phyloP scores from a whole-genome alignment of 768 basidiomycete genomes.

The Tulasnella sp. region DNA sequence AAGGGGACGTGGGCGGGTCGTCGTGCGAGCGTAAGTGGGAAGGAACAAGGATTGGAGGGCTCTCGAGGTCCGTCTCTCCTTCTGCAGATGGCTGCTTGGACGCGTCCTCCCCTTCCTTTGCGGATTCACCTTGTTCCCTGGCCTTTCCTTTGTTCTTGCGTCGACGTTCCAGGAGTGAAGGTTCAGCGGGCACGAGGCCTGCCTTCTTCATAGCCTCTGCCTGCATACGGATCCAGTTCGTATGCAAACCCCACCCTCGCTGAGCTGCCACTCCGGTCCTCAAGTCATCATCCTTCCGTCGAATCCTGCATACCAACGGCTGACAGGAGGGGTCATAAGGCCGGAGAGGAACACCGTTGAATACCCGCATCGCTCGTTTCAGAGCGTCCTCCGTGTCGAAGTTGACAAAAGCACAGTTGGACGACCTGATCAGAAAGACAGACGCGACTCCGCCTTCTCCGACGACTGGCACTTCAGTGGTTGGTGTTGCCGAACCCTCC shows the following conservation, averaged over 20 bases:
- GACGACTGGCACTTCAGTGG: too few relatives aligned
- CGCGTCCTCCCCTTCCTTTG: background rate
- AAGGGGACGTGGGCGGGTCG: conserved; percentile 19
- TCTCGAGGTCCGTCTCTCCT: background rate
- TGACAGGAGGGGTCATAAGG: conserved; percentile 60
- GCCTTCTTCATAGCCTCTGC: conserved; percentile 32
- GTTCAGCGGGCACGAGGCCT: background rate
- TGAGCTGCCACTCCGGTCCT: conserved; percentile 87
- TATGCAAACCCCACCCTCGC: conserved; percentile 73
- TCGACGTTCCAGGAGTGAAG: background rate
- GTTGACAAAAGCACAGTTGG: conserved; percentile 90
- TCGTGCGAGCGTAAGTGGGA: conserved; percentile 9
- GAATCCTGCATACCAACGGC: conserved; percentile 68
- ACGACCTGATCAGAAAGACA: conserved; percentile 89
- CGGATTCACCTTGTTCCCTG: conserved; percentile 21
- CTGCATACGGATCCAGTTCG: conserved; percentile 56
- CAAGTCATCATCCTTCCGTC: conserved; percentile 71
- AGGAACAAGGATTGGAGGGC: conserved; percentile 6
- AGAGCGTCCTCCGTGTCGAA: conserved; percentile 54
- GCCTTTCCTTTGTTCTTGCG: conserved; percentile 15
- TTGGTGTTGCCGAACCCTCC: background rate
- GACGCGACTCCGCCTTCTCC: conserved; percentile 60
- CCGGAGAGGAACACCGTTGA: conserved; percentile 61
- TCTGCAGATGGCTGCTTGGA: background rate
- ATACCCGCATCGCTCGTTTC: conserved; percentile 50